phyloP scores from a whole-genome alignment of 495 filamentous ascomycete species.

The Tetracladium marchalianum region DNA sequence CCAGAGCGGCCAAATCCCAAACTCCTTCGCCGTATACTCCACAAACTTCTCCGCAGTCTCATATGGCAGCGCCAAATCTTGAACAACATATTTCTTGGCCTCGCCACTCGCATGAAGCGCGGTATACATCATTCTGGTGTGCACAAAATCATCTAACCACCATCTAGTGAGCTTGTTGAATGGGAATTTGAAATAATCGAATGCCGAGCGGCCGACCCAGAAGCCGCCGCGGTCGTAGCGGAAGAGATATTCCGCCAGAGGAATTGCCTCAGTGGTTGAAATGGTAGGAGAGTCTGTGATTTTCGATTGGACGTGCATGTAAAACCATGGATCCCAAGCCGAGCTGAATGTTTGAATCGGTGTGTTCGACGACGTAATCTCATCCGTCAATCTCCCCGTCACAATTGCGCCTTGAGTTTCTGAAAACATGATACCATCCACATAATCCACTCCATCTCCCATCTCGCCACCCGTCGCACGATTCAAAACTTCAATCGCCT shows the following conservation, averaged over 20 bases:
- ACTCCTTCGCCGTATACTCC: conserved; percentile 36
- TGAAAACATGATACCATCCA: conserved; percentile 41
- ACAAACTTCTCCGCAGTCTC: conserved; percentile 38
- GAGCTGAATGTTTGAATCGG: conserved; percentile 29
- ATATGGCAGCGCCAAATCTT: conserved; percentile 48
- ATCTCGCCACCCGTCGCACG: conserved; percentile 6
- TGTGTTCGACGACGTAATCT: conserved; percentile 24
- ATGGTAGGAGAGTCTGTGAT: conserved; percentile 9
- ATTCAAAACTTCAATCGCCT: conserved; percentile 28
- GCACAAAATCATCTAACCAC: conserved; percentile 53
- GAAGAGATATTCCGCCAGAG: conserved; percentile 47
- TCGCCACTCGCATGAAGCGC: conserved; percentile 48
- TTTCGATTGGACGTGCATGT: conserved; percentile 33
- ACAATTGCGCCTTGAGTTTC: conserved; percentile 40
- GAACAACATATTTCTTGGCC: conserved; percentile 41
- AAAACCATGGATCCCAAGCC: conserved; percentile 45
- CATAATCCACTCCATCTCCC: conserved; percentile 27
- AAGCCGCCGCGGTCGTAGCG: conserved; percentile 51
- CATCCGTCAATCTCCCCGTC: conserved; percentile 37
- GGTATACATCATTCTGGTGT: conserved; percentile 55
- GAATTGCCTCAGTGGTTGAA: conserved; percentile 34
- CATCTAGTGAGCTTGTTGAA: conserved; percentile 45
- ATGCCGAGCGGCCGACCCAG: conserved; percentile 47
- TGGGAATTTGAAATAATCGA: conserved; percentile 45
- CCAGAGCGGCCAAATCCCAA: conserved; percentile 50